Base-by-base conservation (phyloP, 768 basidiomycete species). In the Mycena haematopus region DNA sequence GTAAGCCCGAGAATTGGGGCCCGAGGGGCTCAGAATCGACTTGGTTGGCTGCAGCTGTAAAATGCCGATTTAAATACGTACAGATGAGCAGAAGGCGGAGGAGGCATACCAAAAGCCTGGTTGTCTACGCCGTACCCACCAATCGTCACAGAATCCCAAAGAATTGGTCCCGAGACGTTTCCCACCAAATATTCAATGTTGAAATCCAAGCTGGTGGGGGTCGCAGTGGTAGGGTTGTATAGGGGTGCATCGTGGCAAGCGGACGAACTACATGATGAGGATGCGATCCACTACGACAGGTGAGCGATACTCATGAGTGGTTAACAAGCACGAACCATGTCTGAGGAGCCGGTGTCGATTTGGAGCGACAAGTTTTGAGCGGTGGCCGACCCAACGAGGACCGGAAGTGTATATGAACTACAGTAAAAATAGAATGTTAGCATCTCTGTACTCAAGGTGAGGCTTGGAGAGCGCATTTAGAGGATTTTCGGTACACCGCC, bases 321-420 rank as follows among this genome's bases (percentile, higher is more conserved):
- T 31, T 49, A 4, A 38, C 13, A 25, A 40, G 33, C 10, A 78
- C 85, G 68, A 60, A 92, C 91, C 25, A 92, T 78, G 75, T 94
- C 92, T 0, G 90, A 90, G 0, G 92, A 93, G 29, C 92, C 92
- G 0, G 89, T 91, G 68, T 94, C 92, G 38, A 93, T 82, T 70
- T 92, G 91, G 2, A 93, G 75, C 7, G 83, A 86, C 24, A 89
- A 74, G 24, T 79, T 80, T 58, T 89, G 78, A 77, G 82, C 33
- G 8, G 33, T 58, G 25, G 38, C 58, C 74, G 8, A 56, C 13
- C 91, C 90, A 24, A 91, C 77, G 21, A 69, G 73, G 6, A 89
- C 76, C 4, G 85, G 79, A n/a, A 91, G 73, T 2, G 86, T 86
- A 71, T 93, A 92, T 6, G 84, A 80, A 27, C 91, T 92, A 68